Base-by-base conservation (phyloP, 768 basidiomycete genomes). In the Neoboletus magnificus region DNA sequence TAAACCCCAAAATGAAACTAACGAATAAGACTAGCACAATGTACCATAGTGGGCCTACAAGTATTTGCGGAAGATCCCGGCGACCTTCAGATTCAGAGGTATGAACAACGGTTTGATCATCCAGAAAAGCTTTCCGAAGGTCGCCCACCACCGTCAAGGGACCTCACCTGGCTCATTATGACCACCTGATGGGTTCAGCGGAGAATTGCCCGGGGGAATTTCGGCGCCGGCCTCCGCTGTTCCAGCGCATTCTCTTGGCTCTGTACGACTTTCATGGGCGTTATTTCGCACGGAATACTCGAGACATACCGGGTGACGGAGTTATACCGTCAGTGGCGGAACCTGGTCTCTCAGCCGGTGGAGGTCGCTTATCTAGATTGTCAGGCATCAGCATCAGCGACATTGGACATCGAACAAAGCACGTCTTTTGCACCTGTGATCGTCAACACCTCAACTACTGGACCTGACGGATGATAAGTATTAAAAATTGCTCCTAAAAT, bases 91-190 rank as follows among this genome's bases (percentile, higher is more conserved):
- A 63, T 73, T 63, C 62, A 77, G 66, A 53, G 75, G 76, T 60
- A 75, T 65, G 59, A 75, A 64, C 51, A 75, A 56, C 47, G 74
- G 75, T 64, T 70, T 68, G 58, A 73, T 71, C 55, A 77, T 67
- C 75, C 72, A 77, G 57, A 71, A 71, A 62, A 77, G 66, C 59
- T 65, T 66, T 70, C 77, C 71, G 65, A 78, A 73, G 71, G 77
- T 73, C 77, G 77, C 77, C 77, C 77, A 74, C 75, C 68, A 76
- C 72, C 76, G 77, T 78, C 77, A 78, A 64, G 76, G 74, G 56
- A 44, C 58, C 62, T 59, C 54, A 43, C 47, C 63, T 35, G 52
- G 52, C 51, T 56, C 64, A 37, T 59, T 44, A 10, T 57, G 56
- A 18, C 51, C 53, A 45, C 40, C 65, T n/a, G 55, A 40, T 47